phyloP scores from a whole-genome alignment of 305 asterid species.

The Solanum aculeatissimum region DNA sequence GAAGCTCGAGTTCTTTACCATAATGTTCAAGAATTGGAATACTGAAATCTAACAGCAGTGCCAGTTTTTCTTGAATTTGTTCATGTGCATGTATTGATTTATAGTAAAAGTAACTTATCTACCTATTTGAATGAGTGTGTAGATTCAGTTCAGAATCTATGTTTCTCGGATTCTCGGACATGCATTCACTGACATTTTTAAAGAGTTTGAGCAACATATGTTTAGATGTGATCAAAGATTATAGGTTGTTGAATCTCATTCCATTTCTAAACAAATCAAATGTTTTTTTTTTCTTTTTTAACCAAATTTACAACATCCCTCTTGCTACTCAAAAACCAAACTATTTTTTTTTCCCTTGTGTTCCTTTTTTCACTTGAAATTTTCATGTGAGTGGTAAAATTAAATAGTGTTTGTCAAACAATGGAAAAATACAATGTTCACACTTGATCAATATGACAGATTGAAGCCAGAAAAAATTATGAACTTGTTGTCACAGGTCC shows the following conservation, averaged over 20 bases:
- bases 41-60: background rate
- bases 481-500: background rate
- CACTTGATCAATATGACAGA: background rate
- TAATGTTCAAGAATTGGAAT: background rate
- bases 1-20: background rate
- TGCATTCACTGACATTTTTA: background rate
- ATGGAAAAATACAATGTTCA: background rate
- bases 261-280: background rate
- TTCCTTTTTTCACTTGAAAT: background rate
- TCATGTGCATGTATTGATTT: background rate
- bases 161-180: background rate
- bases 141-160: no score
- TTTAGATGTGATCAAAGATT: background rate
- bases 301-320: background rate
- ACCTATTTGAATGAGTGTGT: background rate
- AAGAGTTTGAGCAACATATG: background rate
- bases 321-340: background rate
- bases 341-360: background rate
- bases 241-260: background rate
- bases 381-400: background rate
- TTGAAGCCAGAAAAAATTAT: background rate
- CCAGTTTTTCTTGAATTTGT: background rate
- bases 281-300: background rate
- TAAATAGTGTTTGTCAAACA: background rate
- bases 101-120: background rate